phyloP scores from a whole-genome alignment of 495 filamentous ascomycete genomes.

The Talaromyces borbonicus region DNA sequence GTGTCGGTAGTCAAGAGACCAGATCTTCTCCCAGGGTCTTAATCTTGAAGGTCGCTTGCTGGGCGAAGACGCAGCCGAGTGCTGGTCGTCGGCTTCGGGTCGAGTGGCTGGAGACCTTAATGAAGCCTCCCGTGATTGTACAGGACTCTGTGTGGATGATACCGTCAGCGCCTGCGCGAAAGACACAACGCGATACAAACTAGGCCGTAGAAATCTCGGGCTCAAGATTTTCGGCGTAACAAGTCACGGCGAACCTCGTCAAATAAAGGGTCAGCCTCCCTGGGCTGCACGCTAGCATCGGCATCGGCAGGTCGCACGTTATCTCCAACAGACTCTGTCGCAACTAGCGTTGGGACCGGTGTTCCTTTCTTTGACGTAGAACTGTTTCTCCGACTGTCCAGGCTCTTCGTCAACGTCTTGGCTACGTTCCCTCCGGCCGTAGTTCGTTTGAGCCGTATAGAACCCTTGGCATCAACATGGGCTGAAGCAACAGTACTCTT shows the following conservation, averaged over 20 bases:
- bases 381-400: slow-evolving; percentile 85
- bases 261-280: slow-evolving; percentile 29
- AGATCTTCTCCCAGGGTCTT: slow-evolving; percentile 44
- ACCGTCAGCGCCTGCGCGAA: slow-evolving; percentile 11
- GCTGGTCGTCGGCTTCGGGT: slow-evolving; percentile 8
- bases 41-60: slow-evolving; percentile 17
- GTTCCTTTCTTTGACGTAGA: slow-evolving; percentile 63
- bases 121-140: slow-evolving; percentile 6
- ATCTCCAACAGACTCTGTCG: slow-evolving; percentile 28
- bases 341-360: slow-evolving; percentile 22
- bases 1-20: slow-evolving; percentile 40
- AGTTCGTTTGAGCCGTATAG: slow-evolving; percentile 47
- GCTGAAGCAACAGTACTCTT: slow-evolving; percentile 88
- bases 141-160: slow-evolving; percentile 8
- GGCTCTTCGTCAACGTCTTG: slow-evolving; percentile 71
- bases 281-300: slow-evolving; percentile 21
- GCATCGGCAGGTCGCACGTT: slow-evolving; percentile 26
- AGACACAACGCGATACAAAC: slow-evolving; percentile 9
- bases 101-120: slow-evolving; percentile 15
- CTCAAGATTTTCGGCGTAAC: slow-evolving; percentile 33
- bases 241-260: slow-evolving; percentile 44
- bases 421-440: slow-evolving; percentile 50
- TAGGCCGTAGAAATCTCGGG: slow-evolving; percentile 2
- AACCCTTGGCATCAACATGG: slow-evolving; percentile 74
- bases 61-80: slow-evolving; percentile 11